Percentiles rank a stretch among this genome's conserved stretches.
Conservation (phyloP, 306 rosid genomes). For the Cajanus cajan region DNA sequence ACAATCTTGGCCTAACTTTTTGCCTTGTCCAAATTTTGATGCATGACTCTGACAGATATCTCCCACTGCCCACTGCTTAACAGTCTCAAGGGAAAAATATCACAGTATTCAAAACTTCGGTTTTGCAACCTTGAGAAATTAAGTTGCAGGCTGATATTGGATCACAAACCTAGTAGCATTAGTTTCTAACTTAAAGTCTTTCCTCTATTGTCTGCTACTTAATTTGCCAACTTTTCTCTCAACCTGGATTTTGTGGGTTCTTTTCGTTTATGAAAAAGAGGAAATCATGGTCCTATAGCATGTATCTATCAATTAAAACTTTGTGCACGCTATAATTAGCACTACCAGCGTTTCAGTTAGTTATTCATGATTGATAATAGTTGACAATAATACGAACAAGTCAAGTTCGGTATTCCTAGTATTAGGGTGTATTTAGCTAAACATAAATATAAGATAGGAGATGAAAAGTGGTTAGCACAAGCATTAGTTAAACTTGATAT, state of each 20-base stretch:
- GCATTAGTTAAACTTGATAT: no score
- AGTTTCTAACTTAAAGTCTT: neutral
- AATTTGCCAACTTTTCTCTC: neutral
- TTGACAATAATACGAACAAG: no score
- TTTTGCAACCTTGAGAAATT: neutral
- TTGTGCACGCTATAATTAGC: neutral
- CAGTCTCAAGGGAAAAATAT: neutral
- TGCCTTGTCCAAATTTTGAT: slow-evolving; percentile 36
- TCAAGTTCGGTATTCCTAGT: no score
- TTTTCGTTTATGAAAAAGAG: neutral
- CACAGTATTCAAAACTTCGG: neutral
- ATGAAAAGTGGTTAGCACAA: no score
- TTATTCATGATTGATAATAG: neutral
- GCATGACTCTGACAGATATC: slow-evolving; percentile 28
- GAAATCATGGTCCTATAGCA: neutral
- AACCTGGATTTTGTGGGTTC: neutral
- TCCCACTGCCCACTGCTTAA: slow-evolving; percentile 26
- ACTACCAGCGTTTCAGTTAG: neutral
- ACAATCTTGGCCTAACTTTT: slow-evolving; percentile 34
- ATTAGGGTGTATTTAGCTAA: no score
- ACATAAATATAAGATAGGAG: no score
- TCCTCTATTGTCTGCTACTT: neutral
- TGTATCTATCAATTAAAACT: neutral
- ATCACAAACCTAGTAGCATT: neutral
- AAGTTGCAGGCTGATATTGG: neutral